Percentiles rank a stretch among this genome's conserved stretches.
These are phyloP conservation scores for Fabrea salina DNA, from an alignment of 169 alveolate species.

Conservation along the genomic window DNA sequence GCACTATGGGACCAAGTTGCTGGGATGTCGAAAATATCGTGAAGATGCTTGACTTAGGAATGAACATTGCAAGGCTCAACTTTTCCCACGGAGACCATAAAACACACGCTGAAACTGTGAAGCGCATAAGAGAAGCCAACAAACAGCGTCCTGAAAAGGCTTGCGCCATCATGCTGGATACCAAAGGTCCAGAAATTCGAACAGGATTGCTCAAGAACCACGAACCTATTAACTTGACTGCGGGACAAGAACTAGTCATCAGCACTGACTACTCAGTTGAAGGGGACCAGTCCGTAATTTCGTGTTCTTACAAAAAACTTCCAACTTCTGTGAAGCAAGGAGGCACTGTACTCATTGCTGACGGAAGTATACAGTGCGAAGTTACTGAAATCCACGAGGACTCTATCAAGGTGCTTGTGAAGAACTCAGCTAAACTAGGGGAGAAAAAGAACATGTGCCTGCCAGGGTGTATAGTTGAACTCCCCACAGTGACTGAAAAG, in stretches of 20 bases:
- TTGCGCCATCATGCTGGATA: conserved; percentile 94
- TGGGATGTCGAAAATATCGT: conserved; percentile 90
- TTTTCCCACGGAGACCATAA: conserved; percentile 98
- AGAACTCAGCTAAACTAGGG: conserved; percentile 92
- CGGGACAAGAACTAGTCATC: conserved; percentile 91
- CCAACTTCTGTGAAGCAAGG: conserved; percentile 94
- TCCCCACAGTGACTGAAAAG: conserved; percentile 97
- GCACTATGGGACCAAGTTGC: conserved; percentile 98
- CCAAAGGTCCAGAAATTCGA: conserved; percentile 99
- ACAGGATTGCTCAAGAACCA: conserved; percentile 93
- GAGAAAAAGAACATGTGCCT: conserved; percentile 97
- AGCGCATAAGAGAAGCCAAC: conserved; percentile 87
- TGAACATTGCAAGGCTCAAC: conserved; percentile 97
- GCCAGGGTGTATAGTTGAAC: conserved; percentile 96
- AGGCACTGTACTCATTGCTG: conserved; percentile 94
- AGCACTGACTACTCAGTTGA: conserved; percentile 91
- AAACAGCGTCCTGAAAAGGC: conserved; percentile 90
- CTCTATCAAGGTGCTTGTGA: conserved; percentile 83
- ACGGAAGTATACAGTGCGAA: conserved; percentile 92
- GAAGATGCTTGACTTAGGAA: conserved; percentile 92
- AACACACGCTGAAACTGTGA: conserved; percentile 88
- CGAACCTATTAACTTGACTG: conserved; percentile 85
- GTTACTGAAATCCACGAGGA: conserved; percentile 87
- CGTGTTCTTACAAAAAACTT: conserved; percentile 92
- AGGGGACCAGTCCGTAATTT: conserved; percentile 90